Base-by-base conservation (phyloP, 495 filamentous ascomycete genomes). In the Podospora australis region DNA sequence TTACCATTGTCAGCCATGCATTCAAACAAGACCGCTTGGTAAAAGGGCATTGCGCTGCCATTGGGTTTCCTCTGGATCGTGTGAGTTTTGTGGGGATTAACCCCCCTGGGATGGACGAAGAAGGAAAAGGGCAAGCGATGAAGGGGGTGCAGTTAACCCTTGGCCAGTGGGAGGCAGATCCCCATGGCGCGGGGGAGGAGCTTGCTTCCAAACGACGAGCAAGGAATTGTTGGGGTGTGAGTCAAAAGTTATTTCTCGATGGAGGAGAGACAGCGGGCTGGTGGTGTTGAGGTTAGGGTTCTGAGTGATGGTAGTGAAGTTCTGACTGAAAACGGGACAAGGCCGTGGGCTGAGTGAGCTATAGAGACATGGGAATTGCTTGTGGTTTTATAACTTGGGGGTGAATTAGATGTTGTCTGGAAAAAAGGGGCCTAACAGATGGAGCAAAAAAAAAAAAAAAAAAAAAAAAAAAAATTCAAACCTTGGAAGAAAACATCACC, bases 1-100 rank as follows among this genome's bases (percentile, higher is more conserved):
- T 92, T 2, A 88, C 80, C 10, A 72, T 94, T 11, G 73, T 94
- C 38, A 84, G 80, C 39, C 86, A 90, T 54, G 79, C 66, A 14
- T 94, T 92, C 66, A 94, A 94, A 56, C 68, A 75, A 28, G 53
- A 58, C 1, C 73, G 88, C 20, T 83, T 91, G 30, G 65, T 84
- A 49, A 73, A 84, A 19, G 70, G 76, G 13, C 88, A 94, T 64
- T 79, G 83, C 39, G 71, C 64, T 9, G 82, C 85, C 13, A 66
- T 90, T n/a, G 76, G 54, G 72, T 41, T 87, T 63, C 70, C 74
- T 0, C 39, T 62, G 11, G 52, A 69, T 1, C 55, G 57, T 2
- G 70, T 82, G 4, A 40, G 28, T 1, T 83, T 82, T 44, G 55
- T 87, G 9, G 87, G 86, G 1, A 79, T 89, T 25, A 82, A 90